Base-by-base conservation (phyloP, 306 rosid genomes). In the Vicia faba region DNA sequence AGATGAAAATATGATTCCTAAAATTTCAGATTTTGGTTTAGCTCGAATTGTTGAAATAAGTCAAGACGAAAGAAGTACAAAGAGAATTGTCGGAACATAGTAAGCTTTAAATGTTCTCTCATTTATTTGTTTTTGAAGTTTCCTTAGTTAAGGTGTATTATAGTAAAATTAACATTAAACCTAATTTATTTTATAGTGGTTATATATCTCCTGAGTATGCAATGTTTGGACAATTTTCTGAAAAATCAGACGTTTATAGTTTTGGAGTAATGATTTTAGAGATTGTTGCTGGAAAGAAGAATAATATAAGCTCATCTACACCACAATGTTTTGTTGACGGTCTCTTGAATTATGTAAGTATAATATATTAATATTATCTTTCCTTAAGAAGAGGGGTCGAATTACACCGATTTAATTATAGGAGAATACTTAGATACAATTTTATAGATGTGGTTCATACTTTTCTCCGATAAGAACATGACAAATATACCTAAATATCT, bases 151-250 rank as follows among this genome's bases (percentile, higher is more conserved):
- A 45, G 7, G 2, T 43, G 5, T 0, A 43, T 12, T 43, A 13
- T 4, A 43, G 8, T 4, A 13, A 43, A 13, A 44, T 1, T 44
- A 44, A 44, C 18, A 44, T 5, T 44, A 3, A n/a, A n/a, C 8
- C 8, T 49, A 7, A 2, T 49, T 8, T 49, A 8, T 9, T 49
- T 18, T 73, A 14, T 19, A 78, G 79, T 73, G 82, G 79, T n/a
- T 78, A 78, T 3, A 78, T 78, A 54, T 68, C 82, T 45, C 79
- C 82, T 0, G 75, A 78, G 18, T 78, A 78, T 55, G 72, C 68
- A 26, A 78, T 78, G 79, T 6, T 43, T 18, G 79, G 75, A 68
- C 49, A 78, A 45, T 78, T 78, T 62, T 78, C 75, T 3, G 68
- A 53, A 9, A 79, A 79, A 62, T 73, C 79, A 0, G 75, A 79